These are phyloP conservation scores for Thinopyrum elongatum DNA, from an alignment of 176 grass and related monocot genomes.

Conservation along the genomic window DNA sequence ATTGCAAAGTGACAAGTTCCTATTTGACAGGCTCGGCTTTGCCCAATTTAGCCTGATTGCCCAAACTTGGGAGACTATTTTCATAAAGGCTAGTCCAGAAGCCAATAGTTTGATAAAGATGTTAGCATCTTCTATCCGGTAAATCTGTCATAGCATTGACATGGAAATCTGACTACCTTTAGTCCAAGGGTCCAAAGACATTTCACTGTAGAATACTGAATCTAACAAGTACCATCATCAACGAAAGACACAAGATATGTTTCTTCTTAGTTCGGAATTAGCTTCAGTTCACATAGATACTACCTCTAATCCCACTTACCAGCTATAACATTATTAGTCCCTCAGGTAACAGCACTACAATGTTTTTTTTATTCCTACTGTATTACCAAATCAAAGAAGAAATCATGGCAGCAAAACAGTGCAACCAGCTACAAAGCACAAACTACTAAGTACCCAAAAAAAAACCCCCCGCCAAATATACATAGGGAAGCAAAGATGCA, in stretches of 20 bases:
- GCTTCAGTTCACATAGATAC: background rate
- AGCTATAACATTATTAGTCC: background rate
- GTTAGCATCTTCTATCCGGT: background rate
- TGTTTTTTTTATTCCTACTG: background rate
- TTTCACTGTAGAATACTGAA: background rate
- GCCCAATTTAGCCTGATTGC: background rate
- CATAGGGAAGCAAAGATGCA: background rate
- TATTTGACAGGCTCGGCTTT: background rate
- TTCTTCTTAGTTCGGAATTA: background rate
- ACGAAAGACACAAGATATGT: background rate
- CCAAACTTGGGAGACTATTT: background rate
- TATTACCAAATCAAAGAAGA: background rate
- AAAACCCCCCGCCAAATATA: background rate
- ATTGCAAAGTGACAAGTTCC: background rate
- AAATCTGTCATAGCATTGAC: background rate
- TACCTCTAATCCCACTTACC: background rate
- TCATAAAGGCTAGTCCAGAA: background rate
- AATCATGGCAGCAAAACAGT: background rate
- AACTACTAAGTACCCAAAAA: background rate
- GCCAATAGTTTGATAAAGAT: background rate
- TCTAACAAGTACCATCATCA: background rate
- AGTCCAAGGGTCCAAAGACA: background rate
- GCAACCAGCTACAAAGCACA: background rate
- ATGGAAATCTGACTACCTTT: background rate
- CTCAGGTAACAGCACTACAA: background rate